A percentile compares a stretch with the other conserved stretches of the same genome.
Evolutionary conservation across 148 eudicot genomes (phyloP).

Genomic region (Silene conica): DNA sequence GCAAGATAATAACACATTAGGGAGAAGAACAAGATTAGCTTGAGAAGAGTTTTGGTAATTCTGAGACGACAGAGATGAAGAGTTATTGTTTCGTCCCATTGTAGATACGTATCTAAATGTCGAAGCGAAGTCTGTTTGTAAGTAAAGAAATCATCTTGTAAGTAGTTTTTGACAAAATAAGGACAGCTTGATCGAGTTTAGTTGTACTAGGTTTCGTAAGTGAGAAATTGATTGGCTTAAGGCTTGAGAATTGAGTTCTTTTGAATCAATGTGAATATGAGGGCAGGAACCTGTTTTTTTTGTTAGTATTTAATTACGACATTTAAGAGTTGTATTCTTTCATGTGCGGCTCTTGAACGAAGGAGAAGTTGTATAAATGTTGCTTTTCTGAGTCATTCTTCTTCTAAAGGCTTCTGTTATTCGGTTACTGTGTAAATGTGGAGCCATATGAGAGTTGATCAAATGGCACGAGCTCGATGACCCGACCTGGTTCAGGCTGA

Average conservation of each 20-base stretch:
- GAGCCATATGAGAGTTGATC: background rate
- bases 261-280: constrained; percentile 15
- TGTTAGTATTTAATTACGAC: background rate
- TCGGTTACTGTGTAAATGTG: background rate
- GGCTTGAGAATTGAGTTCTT: constrained; percentile 16
- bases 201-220: constrained; percentile 14
- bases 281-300: background rate
- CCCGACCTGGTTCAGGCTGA: too few species aligned
- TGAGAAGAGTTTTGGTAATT: constrained; percentile 38
- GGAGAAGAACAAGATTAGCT: constrained; percentile 22
- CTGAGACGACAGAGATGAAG: constrained; percentile 13
- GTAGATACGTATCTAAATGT: constrained; percentile 42
- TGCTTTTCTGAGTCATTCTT: background rate
- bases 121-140: constrained; percentile 26
- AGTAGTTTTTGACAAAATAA: constrained; percentile 35
- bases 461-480: too few species aligned
- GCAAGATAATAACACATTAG: constrained; percentile 11
- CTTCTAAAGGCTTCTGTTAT: background rate
- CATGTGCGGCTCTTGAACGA: background rate
- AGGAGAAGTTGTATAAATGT: background rate
- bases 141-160: constrained; percentile 29
- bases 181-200: constrained; percentile 6
- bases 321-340: background rate
- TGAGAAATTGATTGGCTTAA: constrained; percentile 16
- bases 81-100: constrained; percentile 27